Base-by-base conservation (phyloP, 495 filamentous ascomycete species). In the Neurospora intermedia region DNA sequence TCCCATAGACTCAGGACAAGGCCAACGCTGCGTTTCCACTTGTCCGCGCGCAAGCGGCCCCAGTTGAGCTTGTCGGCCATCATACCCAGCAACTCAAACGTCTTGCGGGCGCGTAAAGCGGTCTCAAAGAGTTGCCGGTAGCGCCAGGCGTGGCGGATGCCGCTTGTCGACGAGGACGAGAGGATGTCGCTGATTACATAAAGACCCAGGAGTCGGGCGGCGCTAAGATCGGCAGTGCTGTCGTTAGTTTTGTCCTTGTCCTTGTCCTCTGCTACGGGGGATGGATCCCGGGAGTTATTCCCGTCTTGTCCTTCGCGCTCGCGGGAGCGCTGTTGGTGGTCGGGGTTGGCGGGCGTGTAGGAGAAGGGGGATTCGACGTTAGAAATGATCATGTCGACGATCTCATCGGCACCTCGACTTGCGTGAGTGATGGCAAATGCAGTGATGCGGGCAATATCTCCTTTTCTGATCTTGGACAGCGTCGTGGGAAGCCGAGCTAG, bases 361-460 rank as follows among this genome's bases (percentile, higher is more conserved):
- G 91, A 89, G 66, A 94, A 88, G 0, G 94, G 94, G 66, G 84
- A 86, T 73, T 91, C 84, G 59, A 97, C 87, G 75, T 99, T 98
- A 0, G 89, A 85, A 1, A 96, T 87, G 40, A 98, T 90, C 83
- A 96, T 90, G 41, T 94, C 88, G 27, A 96, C 94, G 45, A 98
- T 90, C 84, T 98, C 96, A 72, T 96, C 92, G 9, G 92, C 93
- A 4, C 91, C 93, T 54, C 85, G 77, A 41, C 84, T 88, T 3
- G 93, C 93, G 79, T 98, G 92, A 3, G 91, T 91, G 74, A 98
- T 94, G 15, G 95, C 96, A 78, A 98, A 98, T 35, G 91, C 88
- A 4, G 94, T 94, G 4, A 98, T 84, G 5, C 94, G 88, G 20
- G 94, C 94, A 40, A 97, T 89, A 78, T 98, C 95, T 3, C 94